Base-by-base conservation (phyloP, 257 asterid genomes). In the Oldenlandia corymbosa region DNA sequence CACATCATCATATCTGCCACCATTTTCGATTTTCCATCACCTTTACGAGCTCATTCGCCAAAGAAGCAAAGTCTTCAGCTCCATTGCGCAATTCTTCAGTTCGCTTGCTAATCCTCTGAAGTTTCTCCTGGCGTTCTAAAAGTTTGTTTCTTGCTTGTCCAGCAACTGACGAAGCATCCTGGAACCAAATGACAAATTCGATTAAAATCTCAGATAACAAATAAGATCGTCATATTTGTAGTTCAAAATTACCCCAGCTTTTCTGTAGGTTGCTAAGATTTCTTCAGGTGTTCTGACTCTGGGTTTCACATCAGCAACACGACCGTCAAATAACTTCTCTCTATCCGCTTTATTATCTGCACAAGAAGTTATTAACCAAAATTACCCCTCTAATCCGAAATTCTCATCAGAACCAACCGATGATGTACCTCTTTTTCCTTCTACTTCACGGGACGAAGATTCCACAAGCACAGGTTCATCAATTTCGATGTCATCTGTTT, bases 91-190 rank as follows among this genome's bases (percentile, higher is more conserved):
- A 73, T 68, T 88, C 97, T 67, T 84, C 97, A 31, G 97, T 84
- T 73, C 78, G 82, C 41, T 75, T 78, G 65, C 79, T 81, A 69
- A 88, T 85, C 80, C 75, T 91, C 97, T 91, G 83, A 45, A 91
- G 96, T 74, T 88, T 91, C 69, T 88, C 88, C 78, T 84, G 93
- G 70, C 97, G 97, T 74, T 91, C 94, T 61, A 88, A 55, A 74
- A 91, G 91, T 82, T 88, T 91, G 71, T 83, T 69, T 83, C 82
- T 91, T 72, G 95, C 95, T 84, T 85, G 70, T 66, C 89, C 96
- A 63, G 97, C 97, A 8, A 81, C 95, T 46, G 97, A 85, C 12
- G 95, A 70, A 61, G 88, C 91, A 74, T 86, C 97, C 97, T 90
- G 82, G 67, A 80, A 81, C 17, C n/a, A 10, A 58, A 48, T 16